These are phyloP conservation scores for Cyclotella distinguenda DNA, from an alignment of 108 stramenopile species.

Conservation along the genomic window DNA sequence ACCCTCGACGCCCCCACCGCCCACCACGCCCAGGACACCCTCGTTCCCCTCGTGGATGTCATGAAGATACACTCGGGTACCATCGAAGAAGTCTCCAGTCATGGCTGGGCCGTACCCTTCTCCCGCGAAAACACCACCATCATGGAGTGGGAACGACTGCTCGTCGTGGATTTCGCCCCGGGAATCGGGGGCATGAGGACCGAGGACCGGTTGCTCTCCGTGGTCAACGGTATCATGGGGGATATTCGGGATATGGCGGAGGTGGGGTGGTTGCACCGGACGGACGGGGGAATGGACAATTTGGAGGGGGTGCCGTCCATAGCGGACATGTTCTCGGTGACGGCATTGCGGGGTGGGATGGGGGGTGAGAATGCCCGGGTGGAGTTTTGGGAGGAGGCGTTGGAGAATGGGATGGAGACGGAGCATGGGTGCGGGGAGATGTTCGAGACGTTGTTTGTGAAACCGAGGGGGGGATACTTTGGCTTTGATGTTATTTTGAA, in stretches of 20 bases:
- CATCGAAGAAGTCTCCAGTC: constrained; percentile 38
- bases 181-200: constrained; percentile 46
- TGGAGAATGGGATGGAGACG: constrained; percentile 41
- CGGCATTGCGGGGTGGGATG: constrained; percentile 10
- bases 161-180: constrained; percentile 39
- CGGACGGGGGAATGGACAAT: constrained; percentile 9
- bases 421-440: constrained; percentile 45
- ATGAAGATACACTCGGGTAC: constrained; percentile 43
- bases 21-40: constrained; percentile 3
- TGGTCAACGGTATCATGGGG: constrained; percentile 42
- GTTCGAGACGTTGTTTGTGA: constrained; percentile 44
- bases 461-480: constrained; percentile 33
- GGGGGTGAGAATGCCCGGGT: constrained; percentile 7
- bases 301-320: constrained; percentile 23
- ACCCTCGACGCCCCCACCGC: constrained; percentile 12
- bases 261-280: constrained; percentile 25
- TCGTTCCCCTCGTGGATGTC: constrained; percentile 33
- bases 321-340: constrained; percentile 41
- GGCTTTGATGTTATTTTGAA: constrained; percentile 44
- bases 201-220: constrained; percentile 24
- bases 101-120: constrained; percentile 43
- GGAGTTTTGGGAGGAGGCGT: constrained; percentile 30
- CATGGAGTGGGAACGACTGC: constrained; percentile 38
- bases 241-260: constrained; percentile 52
- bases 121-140: background rate